Conservation (phyloP, 106 monocot species). For the Gastrodia elata region DNA sequence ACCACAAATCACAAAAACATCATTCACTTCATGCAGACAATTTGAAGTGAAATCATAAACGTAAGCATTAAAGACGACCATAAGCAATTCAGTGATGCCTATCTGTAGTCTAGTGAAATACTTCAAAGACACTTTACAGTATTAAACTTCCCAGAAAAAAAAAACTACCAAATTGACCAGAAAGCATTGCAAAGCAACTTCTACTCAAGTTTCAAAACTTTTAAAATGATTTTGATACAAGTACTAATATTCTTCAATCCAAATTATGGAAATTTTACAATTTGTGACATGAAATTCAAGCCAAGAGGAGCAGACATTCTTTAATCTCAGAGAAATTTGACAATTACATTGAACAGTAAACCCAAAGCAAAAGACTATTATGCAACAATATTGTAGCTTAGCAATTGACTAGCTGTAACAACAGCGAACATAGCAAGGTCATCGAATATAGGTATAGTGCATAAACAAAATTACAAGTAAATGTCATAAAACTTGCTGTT, state of each 20-base stretch:
- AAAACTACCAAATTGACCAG: neutral
- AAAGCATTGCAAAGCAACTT: neutral
- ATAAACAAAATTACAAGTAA: neutral
- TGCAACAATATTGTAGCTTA: neutral
- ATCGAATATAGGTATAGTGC: neutral
- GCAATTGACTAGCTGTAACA: neutral
- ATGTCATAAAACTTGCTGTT: neutral
- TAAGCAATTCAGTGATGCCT: neutral
- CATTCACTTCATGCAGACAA: neutral
- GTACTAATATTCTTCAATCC: neutral
- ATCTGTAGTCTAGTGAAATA: neutral
- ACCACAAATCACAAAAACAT: neutral
- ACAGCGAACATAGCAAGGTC: neutral
- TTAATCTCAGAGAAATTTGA: neutral
- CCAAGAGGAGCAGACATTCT: neutral
- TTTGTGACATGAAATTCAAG: neutral
- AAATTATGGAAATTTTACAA: neutral
- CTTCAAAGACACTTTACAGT: neutral
- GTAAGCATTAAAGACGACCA: neutral
- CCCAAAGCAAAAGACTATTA: neutral
- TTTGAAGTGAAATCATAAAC: neutral
- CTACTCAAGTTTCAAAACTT: neutral
- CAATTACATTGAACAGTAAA: neutral
- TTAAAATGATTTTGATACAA: neutral
- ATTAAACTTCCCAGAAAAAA: neutral